Evolutionary conservation across 208 protist species (phyloP), one percentile per base, ranked within the genome.

Genomic region (Trypanosoma boissoni): DNA sequence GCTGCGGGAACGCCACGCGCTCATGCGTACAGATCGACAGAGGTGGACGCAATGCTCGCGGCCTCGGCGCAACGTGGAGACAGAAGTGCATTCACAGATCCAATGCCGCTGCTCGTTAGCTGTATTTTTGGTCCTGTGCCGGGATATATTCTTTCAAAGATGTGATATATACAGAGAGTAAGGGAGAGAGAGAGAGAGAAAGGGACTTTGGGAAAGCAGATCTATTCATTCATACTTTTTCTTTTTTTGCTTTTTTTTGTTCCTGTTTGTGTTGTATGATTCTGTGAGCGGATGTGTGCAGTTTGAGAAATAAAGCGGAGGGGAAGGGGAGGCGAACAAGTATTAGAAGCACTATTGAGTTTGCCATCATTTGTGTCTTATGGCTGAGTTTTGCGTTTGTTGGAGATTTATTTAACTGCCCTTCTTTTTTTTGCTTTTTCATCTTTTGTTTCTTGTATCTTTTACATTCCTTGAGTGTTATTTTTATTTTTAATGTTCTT

Each of bases 21-120:
- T 16, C 64, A 71, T 31, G 55, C 55, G 6, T 71, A 71, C 49
- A 53, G 56, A 10, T 71, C 56, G 4, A 9, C 55, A 28, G 55
- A 50, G 18, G 64, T 64, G n/a, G 39, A 41, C 34, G 56, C 43
- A 7, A 18, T 71, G 26, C 32, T 62, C 4, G 23, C 43, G 6
- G 52, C 51, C 9, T 54, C 28, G 9, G 41, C 18, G 20, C 39
- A 55, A 26, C 18, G 21, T 18, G n/a, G 1, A 28, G 20, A 29
- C 14, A 51, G 24, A 16, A 36, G 1, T 18, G 7, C 28, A n/a
- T 62, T 58, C 44, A 18, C 9, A 14, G 48, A 62, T 43, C 18
- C 31, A 8, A 21, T 59, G 36, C 57, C 58, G 4, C 58, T 58
- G 39, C 31, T 69, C 14, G 18, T 71, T 31, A 43, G 55, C 26